These are phyloP conservation scores for Spergularia bocconei DNA, from an alignment of 148 eudicot genomes.

Conservation along the genomic window DNA sequence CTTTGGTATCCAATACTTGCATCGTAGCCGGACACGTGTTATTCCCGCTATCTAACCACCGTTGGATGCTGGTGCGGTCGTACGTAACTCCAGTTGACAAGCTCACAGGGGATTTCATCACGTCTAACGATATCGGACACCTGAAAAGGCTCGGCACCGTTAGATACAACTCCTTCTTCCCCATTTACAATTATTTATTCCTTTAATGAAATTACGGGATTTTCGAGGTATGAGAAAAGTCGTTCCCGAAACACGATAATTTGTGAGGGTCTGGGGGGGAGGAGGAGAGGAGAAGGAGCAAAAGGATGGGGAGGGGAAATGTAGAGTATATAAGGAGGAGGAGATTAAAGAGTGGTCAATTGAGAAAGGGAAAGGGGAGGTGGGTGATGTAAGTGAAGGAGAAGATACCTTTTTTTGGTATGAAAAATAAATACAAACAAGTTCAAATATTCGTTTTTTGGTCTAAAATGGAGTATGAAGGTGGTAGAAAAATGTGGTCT, in stretches of 20 bases:
- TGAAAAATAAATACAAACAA: neutral
- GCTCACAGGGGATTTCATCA: conserved; percentile 82
- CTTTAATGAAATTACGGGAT: no score
- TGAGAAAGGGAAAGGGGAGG: conserved; percentile 15
- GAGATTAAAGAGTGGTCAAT: conserved; percentile 5
- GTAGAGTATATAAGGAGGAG: conserved; percentile 14
- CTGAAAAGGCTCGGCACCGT: conserved; percentile 54
- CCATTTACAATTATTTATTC: conserved; percentile 23
- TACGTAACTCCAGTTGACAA: conserved; percentile 78
- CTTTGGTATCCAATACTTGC: conserved; percentile 52
- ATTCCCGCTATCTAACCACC: conserved; percentile 72
- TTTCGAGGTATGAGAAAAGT: neutral
- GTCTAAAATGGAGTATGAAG: neutral
- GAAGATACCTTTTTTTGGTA: neutral
- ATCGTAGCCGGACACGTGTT: conserved; percentile 88
- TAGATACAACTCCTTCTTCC: conserved; percentile 42
- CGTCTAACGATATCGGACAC: conserved; percentile 73
- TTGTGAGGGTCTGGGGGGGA: neutral
- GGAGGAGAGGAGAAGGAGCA: conserved; percentile 10
- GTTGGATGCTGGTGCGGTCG: conserved; percentile 69
- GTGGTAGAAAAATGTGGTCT: conserved; percentile 23
- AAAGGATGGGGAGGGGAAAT: conserved; percentile 9
- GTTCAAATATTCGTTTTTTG: neutral
- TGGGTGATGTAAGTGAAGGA: conserved; percentile 21
- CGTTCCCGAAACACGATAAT: no score